phyloP scores from a whole-genome alignment of 164 flowering plant genomes.

The Aristolochia fimbriata region DNA sequence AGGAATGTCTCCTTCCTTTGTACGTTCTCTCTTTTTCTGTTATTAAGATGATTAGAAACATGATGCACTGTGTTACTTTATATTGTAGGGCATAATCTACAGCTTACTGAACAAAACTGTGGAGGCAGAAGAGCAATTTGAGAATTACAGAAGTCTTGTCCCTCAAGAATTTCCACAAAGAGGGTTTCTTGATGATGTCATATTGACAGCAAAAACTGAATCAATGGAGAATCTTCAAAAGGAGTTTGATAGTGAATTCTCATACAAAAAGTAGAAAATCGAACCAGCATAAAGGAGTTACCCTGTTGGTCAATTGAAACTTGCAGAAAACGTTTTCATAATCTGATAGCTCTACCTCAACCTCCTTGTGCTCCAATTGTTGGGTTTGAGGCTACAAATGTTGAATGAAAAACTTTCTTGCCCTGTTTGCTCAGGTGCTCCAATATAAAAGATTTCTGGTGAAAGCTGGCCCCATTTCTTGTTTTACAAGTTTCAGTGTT shows the following conservation, averaged over 20 bases:
- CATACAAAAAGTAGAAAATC: conserved; percentile 13
- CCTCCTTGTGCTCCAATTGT: no score
- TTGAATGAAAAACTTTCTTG: no score
- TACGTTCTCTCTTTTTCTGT: no score
- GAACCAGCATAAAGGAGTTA: not conserved
- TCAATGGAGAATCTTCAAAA: conserved; percentile 37
- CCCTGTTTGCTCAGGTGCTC: no score
- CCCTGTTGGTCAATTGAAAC: not conserved
- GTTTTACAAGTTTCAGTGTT: no score
- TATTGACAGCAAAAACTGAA: conserved; percentile 55
- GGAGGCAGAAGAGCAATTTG: conserved; percentile 76
- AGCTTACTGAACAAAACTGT: conserved; percentile 59
- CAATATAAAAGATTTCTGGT: no score
- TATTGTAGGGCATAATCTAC: conserved; percentile 73
- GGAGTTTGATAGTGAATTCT: conserved; percentile 35
- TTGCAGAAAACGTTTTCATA: no score
- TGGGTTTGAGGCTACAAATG: no score
- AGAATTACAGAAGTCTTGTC: conserved; percentile 63
- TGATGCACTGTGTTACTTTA: not conserved
- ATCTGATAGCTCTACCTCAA: no score
- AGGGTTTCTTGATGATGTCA: conserved; percentile 76
- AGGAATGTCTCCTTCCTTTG: no score
- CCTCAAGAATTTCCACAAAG: conserved; percentile 86
- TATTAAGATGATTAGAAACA: not conserved
- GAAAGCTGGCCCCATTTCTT: no score